phyloP scores from a whole-genome alignment of 306 rosid genomes.

The Castanea crenata region DNA sequence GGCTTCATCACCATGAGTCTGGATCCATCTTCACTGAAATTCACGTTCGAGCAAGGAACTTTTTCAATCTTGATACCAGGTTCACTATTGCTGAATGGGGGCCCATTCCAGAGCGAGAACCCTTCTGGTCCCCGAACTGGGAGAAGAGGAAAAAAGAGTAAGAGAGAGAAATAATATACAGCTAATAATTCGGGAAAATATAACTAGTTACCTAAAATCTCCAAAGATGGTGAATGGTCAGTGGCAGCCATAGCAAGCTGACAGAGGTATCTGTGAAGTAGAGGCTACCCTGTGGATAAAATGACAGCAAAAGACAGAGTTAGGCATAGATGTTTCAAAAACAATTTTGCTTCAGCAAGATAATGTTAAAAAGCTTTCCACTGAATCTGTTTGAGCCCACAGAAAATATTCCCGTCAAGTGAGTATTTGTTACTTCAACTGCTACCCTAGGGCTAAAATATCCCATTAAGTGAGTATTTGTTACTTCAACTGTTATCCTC shows the following conservation, averaged over 20 bases:
- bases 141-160: constrained; percentile 6
- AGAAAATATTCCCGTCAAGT: neutral
- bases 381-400: neutral
- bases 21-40: constrained; percentile 78
- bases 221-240: constrained; percentile 44
- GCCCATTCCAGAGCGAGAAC: constrained; percentile 80
- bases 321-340: neutral
- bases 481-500: neutral
- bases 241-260: constrained; percentile 55
- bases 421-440: neutral
- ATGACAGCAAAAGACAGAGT: constrained; percentile 1
- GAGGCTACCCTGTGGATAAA: neutral
- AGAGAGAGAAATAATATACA: neutral
- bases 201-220: constrained; percentile 64
- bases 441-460: neutral
- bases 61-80: constrained; percentile 66
- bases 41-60: constrained; percentile 49
- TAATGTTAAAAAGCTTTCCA: neutral
- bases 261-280: neutral
- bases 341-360: neutral
- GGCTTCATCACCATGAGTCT: constrained; percentile 63
- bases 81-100: constrained; percentile 57
- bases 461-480: neutral
- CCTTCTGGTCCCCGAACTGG: constrained; percentile 76
- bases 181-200: neutral